A percentile compares a stretch with the other conserved stretches of the same genome.
Evolutionary conservation across 805 yeast species (phyloP).

Genomic region (Cyberlindnera subsufficiens): DNA sequence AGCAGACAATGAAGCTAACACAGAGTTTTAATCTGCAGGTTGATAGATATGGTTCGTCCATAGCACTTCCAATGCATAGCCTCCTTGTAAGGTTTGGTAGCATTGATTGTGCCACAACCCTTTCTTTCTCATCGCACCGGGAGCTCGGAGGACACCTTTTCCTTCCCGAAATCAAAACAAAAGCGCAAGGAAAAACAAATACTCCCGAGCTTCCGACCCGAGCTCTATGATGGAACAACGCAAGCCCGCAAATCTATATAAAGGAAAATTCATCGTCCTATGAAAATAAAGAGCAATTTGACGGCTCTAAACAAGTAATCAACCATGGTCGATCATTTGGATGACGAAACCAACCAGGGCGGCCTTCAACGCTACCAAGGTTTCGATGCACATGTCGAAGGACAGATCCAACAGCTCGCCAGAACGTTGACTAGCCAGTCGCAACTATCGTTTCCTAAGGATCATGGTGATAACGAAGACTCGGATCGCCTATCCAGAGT

Average conservation of each 20-base stretch:
- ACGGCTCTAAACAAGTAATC: too few relatives aligned
- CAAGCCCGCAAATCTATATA: too few relatives aligned
- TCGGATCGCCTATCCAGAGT: slow-evolving; percentile 12
- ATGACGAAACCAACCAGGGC: background rate
- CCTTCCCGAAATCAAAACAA: background rate
- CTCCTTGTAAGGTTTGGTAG: too few relatives aligned
- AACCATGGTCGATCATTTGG: background rate
- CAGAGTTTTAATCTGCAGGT: too few relatives aligned
- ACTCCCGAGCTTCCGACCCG: background rate
- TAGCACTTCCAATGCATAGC: too few relatives aligned
- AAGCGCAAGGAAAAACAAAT: background rate
- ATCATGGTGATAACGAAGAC: background rate
- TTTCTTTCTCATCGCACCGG: too few relatives aligned
- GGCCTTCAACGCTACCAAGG: slow-evolving; percentile 3
- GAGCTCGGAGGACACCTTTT: too few relatives aligned
- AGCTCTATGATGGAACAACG: too few relatives aligned
- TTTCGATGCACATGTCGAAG: background rate
- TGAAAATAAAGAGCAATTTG: background rate
- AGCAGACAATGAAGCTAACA: too few relatives aligned
- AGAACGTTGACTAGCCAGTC: slow-evolving; percentile 26
- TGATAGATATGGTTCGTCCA: too few relatives aligned
- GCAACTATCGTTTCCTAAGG: background rate
- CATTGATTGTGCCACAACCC: too few relatives aligned
- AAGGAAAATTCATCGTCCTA: background rate
- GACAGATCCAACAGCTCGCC: slow-evolving; percentile 2